Percentiles rank a stretch among this genome's conserved stretches.
Evolutionary conservation across 768 basidiomycete genomes (phyloP).

Genomic region (Boletellus sp.): DNA sequence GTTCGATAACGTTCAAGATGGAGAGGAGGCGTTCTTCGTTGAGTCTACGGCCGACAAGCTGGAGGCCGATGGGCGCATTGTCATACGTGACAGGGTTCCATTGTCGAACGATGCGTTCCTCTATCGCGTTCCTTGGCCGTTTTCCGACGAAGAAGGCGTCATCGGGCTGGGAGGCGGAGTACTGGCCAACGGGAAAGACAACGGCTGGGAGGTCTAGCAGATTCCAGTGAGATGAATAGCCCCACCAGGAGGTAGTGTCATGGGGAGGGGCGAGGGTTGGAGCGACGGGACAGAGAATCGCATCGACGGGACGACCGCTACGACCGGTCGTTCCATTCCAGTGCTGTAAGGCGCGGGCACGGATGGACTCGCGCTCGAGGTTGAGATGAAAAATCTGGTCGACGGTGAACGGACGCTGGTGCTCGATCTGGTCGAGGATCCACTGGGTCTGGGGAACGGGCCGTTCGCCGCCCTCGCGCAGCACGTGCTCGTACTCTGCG

Average conservation of each 20-base stretch:
- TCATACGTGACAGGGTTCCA: constrained; percentile 43
- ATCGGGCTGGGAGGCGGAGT: constrained; percentile 24
- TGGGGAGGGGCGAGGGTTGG: constrained; percentile 48
- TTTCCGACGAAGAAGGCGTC: constrained; percentile 9
- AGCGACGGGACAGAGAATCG: constrained; percentile 44
- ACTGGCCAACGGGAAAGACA: constrained; percentile 44
- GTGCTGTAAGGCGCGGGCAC: constrained; percentile 37
- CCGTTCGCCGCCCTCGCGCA: constrained; percentile 33
- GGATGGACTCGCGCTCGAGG: constrained; percentile 40
- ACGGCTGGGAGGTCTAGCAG: constrained; percentile 46
- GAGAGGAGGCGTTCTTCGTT: constrained; percentile 49
- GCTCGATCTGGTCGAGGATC: constrained; percentile 40
- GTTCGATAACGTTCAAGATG: constrained; percentile 40
- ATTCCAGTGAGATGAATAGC: constrained; percentile 53
- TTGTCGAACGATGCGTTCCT: constrained; percentile 34
- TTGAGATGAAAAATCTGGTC: constrained; percentile 45
- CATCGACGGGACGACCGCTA: constrained; percentile 47
- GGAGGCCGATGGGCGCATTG: constrained; percentile 43
- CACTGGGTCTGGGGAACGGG: constrained; percentile 43
- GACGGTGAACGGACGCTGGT: constrained; percentile 36
- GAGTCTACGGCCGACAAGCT: constrained; percentile 48
- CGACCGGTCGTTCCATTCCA: constrained; percentile 40
- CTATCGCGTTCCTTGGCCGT: constrained; percentile 34
- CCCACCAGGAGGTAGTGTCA: constrained; percentile 46
- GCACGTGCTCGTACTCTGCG: constrained; percentile 39